Evolutionary conservation across 495 filamentous ascomycete genomes (phyloP).

Genomic region (Melanomma pulvis-pyrius): DNA sequence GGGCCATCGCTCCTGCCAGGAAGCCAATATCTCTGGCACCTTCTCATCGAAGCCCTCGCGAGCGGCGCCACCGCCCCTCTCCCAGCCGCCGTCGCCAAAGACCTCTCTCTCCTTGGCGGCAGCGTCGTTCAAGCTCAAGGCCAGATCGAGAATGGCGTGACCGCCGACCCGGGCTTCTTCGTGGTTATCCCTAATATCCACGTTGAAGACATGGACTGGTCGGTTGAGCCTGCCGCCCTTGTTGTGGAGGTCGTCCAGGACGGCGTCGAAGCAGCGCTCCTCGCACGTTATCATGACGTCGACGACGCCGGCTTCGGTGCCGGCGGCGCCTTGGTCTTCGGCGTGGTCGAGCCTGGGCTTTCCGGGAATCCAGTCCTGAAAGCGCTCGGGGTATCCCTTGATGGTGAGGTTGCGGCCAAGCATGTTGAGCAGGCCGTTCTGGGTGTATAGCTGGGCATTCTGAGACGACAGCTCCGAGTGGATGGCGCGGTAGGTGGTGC

Average conservation of each 20-base stretch:
- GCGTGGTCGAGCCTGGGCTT: constrained; percentile 68
- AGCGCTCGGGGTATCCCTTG: constrained; percentile 94
- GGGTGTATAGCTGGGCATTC: constrained; percentile 84
- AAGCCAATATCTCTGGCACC: constrained; percentile 90
- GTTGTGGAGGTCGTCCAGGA: constrained; percentile 88
- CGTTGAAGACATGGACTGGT: constrained; percentile 95
- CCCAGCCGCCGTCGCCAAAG: constrained; percentile 65
- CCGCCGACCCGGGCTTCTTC: constrained; percentile 93
- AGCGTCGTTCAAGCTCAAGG: constrained; percentile 79
- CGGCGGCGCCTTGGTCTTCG: constrained; percentile 47
- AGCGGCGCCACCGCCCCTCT: constrained; percentile 65
- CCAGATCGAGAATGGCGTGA: constrained; percentile 88
- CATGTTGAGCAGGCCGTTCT: constrained; percentile 95
- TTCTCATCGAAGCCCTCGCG: constrained; percentile 84
- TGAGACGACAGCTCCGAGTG: constrained; percentile 83
- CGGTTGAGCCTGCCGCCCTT: constrained; percentile 82
- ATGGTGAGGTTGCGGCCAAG: constrained; percentile 86
- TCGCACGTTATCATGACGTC: constrained; percentile 98
- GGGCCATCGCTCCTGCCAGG: constrained; percentile 96
- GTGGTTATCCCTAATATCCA: constrained; percentile 98
- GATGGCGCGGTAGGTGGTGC: constrained; percentile 88
- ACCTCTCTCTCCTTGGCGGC: constrained; percentile 75
- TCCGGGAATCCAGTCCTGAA: constrained; percentile 96
- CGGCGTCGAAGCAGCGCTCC: constrained; percentile 97
- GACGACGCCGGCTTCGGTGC: constrained; percentile 86